Percentiles rank a stretch among this genome's conserved stretches.
Evolutionary conservation across 2,329 filamentous ascomycete species (phyloP).

Genomic region (Triangularia setosa): DNA sequence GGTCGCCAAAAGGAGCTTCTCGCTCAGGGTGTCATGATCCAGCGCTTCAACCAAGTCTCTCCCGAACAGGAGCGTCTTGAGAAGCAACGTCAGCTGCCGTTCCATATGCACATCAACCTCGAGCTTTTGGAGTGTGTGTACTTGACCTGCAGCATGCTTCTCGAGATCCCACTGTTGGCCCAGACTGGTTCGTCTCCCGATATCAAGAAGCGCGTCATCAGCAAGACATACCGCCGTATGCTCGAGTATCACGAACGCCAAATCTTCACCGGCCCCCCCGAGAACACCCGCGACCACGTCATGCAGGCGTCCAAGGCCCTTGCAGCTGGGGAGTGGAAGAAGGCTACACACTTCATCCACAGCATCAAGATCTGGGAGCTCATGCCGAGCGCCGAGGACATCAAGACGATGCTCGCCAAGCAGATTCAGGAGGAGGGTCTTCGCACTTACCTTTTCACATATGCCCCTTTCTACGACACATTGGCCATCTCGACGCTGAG

Average conservation of each 20-base stretch:
- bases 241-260: slow-evolving; percentile 99
- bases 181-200: slow-evolving; percentile 96
- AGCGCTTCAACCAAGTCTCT: slow-evolving; percentile 92
- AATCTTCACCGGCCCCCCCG: slow-evolving; percentile 96
- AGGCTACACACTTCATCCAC: slow-evolving; percentile 87
- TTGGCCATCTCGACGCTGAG: slow-evolving; percentile 81
- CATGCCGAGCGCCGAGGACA: slow-evolving; percentile 86
- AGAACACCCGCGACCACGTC: slow-evolving; percentile 98
- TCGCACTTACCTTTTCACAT: slow-evolving; percentile 97
- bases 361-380: slow-evolving; percentile 99
- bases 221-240: slow-evolving; percentile 99
- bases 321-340: slow-evolving; percentile 97
- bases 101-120: slow-evolving; percentile 99
- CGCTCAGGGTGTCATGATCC: slow-evolving; percentile 96
- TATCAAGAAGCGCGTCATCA: slow-evolving; percentile 95
- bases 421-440: slow-evolving; percentile 99
- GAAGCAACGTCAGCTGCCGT: slow-evolving; percentile 93
- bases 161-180: slow-evolving; percentile 94
- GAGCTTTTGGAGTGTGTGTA: slow-evolving; percentile 98
- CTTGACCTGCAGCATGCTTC: slow-evolving; percentile 97
- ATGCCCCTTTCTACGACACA: slow-evolving; percentile 98
- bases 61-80: slow-evolving; percentile 97
- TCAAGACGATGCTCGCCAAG: slow-evolving; percentile 94
- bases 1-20: slow-evolving; percentile 97
- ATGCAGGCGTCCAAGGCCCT: slow-evolving; percentile 99